Percentiles rank a stretch among this genome's conserved stretches.
These are phyloP conservation scores for Calonectria hongkongensis DNA, from an alignment of 2,329 filamentous ascomycete genomes.

Conservation along the genomic window DNA sequence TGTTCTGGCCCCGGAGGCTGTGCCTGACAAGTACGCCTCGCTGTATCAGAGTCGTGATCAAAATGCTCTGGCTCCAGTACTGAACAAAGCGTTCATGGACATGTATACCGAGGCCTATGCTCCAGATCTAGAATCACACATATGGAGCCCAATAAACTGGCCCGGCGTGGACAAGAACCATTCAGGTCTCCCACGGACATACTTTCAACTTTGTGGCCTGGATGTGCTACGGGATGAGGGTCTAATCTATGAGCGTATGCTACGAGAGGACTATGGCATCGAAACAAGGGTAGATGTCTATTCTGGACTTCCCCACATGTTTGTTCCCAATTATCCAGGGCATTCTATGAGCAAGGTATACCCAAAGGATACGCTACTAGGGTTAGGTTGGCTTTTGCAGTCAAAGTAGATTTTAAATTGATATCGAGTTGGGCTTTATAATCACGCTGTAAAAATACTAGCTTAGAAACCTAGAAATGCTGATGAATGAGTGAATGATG, in stretches of 20 bases:
- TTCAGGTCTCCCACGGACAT: conserved; percentile 22
- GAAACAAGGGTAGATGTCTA: conserved; percentile 28
- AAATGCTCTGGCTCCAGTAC: conserved; percentile 7
- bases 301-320: conserved; percentile 29
- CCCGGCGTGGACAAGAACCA: background rate
- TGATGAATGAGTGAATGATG: too few species aligned
- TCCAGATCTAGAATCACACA: conserved; percentile 14
- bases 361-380: background rate
- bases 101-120: conserved; percentile 28
- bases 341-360: conserved; percentile 19
- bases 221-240: conserved; percentile 39
- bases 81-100: conserved; percentile 26
- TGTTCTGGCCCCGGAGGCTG: conserved; percentile 16
- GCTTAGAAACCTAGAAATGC: too few species aligned
- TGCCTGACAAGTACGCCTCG: conserved; percentile 15
- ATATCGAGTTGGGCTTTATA: too few species aligned
- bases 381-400: conserved; percentile 15
- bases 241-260: conserved; percentile 37
- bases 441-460: too few species aligned
- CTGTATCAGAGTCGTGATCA: conserved; percentile 30
- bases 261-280: conserved; percentile 22
- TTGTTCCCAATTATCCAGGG: conserved; percentile 21
- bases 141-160: conserved; percentile 37
- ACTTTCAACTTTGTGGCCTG: conserved; percentile 37
- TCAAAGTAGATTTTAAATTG: too few species aligned